Percentiles rank a stretch among this genome's conserved stretches.
These are phyloP conservation scores for Cytospora mali DNA, from an alignment of 2,329 filamentous ascomycete genomes.

Conservation along the genomic window DNA sequence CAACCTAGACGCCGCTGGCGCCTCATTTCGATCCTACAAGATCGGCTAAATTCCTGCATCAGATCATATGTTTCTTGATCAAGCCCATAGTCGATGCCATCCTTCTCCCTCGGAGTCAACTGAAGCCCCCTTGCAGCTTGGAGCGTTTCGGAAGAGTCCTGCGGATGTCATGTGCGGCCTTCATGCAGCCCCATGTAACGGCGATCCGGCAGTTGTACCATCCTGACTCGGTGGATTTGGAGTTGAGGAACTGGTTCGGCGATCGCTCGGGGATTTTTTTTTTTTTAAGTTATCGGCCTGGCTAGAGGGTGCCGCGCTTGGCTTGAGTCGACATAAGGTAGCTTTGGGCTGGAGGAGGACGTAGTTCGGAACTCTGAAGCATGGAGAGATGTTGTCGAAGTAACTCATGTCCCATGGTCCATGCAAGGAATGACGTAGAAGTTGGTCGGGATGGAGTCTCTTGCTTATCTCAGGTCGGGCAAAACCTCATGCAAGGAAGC, in stretches of 20 bases:
- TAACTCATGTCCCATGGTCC: conserved; percentile 2
- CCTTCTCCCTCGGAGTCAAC: conserved; percentile 4
- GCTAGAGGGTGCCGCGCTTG: neutral
- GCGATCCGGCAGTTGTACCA: neutral
- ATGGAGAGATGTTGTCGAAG: conserved; percentile 17
- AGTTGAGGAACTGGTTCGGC: conserved; percentile 6
- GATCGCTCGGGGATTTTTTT: conserved; percentile 3
- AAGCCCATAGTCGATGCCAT: neutral
- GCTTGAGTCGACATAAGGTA: conserved; percentile 9
- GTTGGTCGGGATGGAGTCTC: conserved; percentile 6
- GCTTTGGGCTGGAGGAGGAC: conserved; percentile 5
- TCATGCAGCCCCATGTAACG: conserved; percentile 20
- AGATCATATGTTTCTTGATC: too few relatives aligned
- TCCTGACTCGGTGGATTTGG: conserved; percentile 18
- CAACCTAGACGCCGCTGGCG: conserved; percentile 1
- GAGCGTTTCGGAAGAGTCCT: conserved; percentile 14
- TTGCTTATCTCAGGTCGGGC: conserved; percentile 5
- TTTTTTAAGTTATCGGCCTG: neutral
- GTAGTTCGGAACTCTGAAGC: conserved; percentile 8
- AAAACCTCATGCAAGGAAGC: conserved; percentile 5
- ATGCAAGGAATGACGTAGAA: conserved; percentile 20
- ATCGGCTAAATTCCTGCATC: neutral
- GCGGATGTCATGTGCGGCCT: conserved; percentile 21
- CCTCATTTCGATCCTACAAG: neutral
- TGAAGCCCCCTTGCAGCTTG: neutral